Evolutionary conservation across 2,329 filamentous ascomycete genomes (phyloP), one percentile per base, ranked within the genome.

Genomic region (Colletotrichum limetticola): DNA sequence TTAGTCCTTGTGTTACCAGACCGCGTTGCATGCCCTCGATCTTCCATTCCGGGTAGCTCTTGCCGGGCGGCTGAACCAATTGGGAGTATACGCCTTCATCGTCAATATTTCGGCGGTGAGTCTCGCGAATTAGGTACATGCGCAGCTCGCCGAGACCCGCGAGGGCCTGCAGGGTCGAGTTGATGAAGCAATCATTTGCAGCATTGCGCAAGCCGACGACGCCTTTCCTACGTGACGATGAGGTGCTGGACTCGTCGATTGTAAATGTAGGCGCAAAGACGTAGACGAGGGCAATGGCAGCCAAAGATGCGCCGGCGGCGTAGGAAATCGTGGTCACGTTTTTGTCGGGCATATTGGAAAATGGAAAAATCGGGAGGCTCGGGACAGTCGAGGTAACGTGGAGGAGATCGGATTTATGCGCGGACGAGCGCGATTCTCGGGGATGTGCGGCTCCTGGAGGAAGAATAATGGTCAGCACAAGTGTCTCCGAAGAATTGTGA

Each of bases 231-330:
- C 94, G 91, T 55, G 84, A 85, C 68, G 97, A 93, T 49, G 85
- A 85, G 68, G 89, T 90, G 74, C 92, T 89, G 69, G 97, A 93
- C 80, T 92, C 91, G 84, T 99, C 96, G 82, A 98, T 92, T 78
- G 97, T 94, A 83, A 96, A 98, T 65, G 95, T 98, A n/a, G 97
- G 97, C 9, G 93, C 95, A 84, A 99, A 98, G 78, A 98, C 96
- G 84, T 98, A 99, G 81, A 98, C 94, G 71, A 98, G 90, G 37
- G 97, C 96, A 75, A 97, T 94, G 74, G 97, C 97, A 68, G 97
- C 97, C 75, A 99, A 92, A 67, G 95, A 98, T 74, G 96, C 97
- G 78, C 96, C 96, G 72, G 96, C 97, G 79, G 97, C 97, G 84
- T 99, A 99, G 57, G 94, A 95, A 78, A 95, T 94, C 78, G 97